Evolutionary conservation across 257 asterid species (phyloP).

Genomic region (Solanum chaucha): DNA sequence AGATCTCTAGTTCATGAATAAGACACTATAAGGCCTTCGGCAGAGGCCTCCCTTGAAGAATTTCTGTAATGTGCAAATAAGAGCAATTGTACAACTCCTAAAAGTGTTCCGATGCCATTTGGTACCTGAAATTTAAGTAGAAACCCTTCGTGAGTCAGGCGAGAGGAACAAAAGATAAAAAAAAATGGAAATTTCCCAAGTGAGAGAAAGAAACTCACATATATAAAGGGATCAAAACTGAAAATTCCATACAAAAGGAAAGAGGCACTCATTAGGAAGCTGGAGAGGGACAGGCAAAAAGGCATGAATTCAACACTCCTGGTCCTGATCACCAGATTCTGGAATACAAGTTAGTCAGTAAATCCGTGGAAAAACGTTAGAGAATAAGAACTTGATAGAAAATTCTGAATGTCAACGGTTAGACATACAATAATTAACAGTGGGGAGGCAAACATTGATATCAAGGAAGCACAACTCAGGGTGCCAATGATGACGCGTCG

Average conservation of each 20-base stretch:
- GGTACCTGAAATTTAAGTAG: conserved; percentile 41
- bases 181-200: neutral
- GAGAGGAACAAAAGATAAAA: neutral
- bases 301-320: conserved; percentile 88
- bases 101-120: conserved; percentile 66
- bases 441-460: conserved; percentile 89
- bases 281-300: conserved; percentile 67
- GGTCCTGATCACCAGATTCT: conserved; percentile 81
- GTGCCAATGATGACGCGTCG: conserved; percentile 65
- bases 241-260: conserved; percentile 69
- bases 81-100: conserved; percentile 57
- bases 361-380: neutral
- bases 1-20: neutral
- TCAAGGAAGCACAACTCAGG: conserved; percentile 53
- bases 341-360: neutral
- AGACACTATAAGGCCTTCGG: neutral
- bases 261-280: conserved; percentile 71
- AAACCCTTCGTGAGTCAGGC: neutral
- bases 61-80: conserved; percentile 49
- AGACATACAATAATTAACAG: conserved; percentile 63
- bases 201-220: conserved; percentile 31
- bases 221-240: conserved; percentile 50
- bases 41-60: neutral
- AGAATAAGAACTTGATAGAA: neutral
- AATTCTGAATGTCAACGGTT: neutral